Evolutionary conservation across 2,329 filamentous ascomycete species (phyloP), one percentile per base, ranked within the genome.

Genomic region (Huntiella moniliformis): DNA sequence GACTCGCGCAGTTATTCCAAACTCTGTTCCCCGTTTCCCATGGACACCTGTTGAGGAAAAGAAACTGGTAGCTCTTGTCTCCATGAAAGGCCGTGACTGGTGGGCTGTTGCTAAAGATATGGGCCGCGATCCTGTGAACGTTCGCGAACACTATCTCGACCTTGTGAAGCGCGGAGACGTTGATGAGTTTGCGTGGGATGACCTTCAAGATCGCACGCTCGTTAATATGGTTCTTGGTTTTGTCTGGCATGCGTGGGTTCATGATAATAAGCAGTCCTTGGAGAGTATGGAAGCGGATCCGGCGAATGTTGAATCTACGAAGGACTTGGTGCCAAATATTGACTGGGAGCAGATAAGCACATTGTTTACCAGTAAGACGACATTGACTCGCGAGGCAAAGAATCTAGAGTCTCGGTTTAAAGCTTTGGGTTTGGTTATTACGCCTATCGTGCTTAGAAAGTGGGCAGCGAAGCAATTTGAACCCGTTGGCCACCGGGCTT

Each of bases 381-480:
- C 12, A 7, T 5, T 42, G 17, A 8, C 37, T 12, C 42, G 34
- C 6, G 16, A 28, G 4, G 16, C 17, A 1, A 37, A 18, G 4
- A 13, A 31, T 10, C 16, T 49, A 4, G 28, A 34, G 17, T 28
- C 28, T n/a, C 35, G 40, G 17, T 49, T 44, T 44, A 11, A 31
- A 3, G 40, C 17, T 8, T 40, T 46, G 5, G 34, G 39, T 32
- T 43, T 49, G 13, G n/a, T 31, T 11, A 13, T 46, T n/a, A 49
- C 47, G 4, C 44, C 47, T 12, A 16, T 41, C 13, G 40, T 49
- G 10, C 40, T 49, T n/a, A 38, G 44, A 11, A 41, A 45, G 10
- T 49, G 47, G 47, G 40, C 36, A 34, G 18, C 28, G 12, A 45
- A 45, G 28, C 16, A 33, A 13, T 49, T 49, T 36, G 47, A 49